Conservation (phyloP, 495 filamentous ascomycete species). For the Penicillium longicatenatum region DNA sequence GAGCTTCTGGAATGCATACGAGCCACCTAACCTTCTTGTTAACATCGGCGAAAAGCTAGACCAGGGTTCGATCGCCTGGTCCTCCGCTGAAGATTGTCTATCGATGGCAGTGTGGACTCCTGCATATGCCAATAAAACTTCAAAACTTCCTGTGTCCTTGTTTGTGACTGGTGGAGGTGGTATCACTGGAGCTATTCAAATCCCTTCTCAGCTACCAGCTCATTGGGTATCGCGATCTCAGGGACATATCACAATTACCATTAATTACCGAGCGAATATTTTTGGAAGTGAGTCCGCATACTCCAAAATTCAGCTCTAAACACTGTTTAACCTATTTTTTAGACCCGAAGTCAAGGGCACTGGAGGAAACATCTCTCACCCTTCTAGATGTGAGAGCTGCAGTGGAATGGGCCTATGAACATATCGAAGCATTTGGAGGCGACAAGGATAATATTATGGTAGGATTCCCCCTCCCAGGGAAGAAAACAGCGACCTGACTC, state of each 20-base stretch:
- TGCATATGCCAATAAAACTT: conserved; percentile 3
- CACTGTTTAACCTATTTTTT: not conserved
- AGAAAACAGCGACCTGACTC: conserved; percentile 26
- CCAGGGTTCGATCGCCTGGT: conserved; percentile 19
- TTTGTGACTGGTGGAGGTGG: conserved; percentile 21
- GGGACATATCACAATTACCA: conserved; percentile 54
- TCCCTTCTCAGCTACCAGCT: conserved; percentile 46
- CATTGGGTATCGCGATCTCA: conserved; percentile 48
- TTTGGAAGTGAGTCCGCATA: conserved; percentile 18
- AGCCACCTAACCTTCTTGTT: conserved; percentile 12
- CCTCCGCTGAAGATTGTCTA: conserved; percentile 23
- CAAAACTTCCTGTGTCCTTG: conserved; percentile 19
- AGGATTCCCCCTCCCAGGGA: not conserved
- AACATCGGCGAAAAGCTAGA: conserved; percentile 13
- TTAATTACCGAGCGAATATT: conserved; percentile 43
- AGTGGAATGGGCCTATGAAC: conserved; percentile 56
- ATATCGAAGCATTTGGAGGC: conserved; percentile 59
- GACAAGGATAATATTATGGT: conserved; percentile 48
- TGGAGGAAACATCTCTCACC: conserved; percentile 45
- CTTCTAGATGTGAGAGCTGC: conserved; percentile 62
- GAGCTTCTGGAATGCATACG: conserved; percentile 22
- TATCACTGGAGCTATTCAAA: conserved; percentile 39
- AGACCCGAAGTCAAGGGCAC: conserved; percentile 23
- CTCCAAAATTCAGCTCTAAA: not conserved
- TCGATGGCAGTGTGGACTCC: conserved; percentile 25